Evolutionary conservation across 2,329 filamentous ascomycete species (phyloP).

Genomic region (Aquanectria penicillioides): DNA sequence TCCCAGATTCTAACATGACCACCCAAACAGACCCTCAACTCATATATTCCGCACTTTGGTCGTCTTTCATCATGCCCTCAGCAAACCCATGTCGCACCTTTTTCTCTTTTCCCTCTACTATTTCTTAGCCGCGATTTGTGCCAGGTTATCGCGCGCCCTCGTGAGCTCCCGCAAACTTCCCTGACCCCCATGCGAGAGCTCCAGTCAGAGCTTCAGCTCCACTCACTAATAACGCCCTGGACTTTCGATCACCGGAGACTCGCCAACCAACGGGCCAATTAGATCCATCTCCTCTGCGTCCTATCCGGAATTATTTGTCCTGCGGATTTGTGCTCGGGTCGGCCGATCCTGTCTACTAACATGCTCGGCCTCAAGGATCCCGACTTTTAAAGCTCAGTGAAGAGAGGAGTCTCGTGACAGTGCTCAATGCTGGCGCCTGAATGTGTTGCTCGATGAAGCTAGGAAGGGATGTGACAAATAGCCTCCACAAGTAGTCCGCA

Average conservation of each 20-base stretch:
- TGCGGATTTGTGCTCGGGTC: neutral
- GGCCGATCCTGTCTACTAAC: no score
- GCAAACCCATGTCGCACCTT: conserved; percentile 19
- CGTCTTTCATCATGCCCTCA: conserved; percentile 14
- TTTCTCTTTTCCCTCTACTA: neutral
- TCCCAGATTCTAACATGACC: neutral
- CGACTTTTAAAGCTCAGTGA: neutral
- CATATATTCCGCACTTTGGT: neutral
- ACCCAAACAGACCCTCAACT: neutral
- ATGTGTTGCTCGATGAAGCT: no score
- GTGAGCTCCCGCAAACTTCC: conserved; percentile 11
- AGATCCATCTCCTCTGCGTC: conserved; percentile 4
- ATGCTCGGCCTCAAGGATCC: neutral
- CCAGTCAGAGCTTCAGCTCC: conserved; percentile 20
- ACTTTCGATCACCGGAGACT: neutral
- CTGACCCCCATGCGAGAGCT: conserved; percentile 12
- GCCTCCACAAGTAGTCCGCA: neutral
- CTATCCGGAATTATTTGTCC: conserved; percentile 4
- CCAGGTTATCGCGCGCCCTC: conserved; percentile 25
- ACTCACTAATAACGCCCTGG: conserved; percentile 26
- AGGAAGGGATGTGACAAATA: conserved; percentile 4
- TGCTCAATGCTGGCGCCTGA: no score
- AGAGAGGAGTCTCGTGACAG: neutral
- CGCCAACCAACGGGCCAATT: conserved; percentile 14
- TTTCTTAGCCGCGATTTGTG: conserved; percentile 4